Evolutionary conservation across 306 rosid genomes (phyloP).

Genomic region (Malus orientalis): DNA sequence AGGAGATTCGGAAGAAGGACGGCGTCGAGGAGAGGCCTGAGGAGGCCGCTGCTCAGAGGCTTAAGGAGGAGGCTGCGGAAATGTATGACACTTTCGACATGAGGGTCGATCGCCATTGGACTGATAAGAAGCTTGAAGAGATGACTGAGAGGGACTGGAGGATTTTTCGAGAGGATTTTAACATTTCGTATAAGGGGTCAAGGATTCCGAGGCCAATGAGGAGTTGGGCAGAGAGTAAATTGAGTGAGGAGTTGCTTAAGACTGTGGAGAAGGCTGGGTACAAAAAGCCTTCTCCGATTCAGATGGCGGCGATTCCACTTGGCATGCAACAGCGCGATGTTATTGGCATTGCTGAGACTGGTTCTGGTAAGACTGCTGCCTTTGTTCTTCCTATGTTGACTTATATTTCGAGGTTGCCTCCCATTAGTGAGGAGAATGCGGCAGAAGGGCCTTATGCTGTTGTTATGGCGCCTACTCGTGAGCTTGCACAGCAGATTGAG

Average conservation of each 20-base stretch:
- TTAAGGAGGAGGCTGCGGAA: conserved; percentile 79
- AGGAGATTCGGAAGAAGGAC: conserved; percentile 57
- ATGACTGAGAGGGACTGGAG: conserved; percentile 92
- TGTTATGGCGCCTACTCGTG: conserved; percentile 95
- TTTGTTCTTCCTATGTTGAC: conserved; percentile 91
- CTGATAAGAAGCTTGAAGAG: conserved; percentile 81
- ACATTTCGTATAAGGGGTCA: conserved; percentile 79
- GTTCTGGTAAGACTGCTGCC: conserved; percentile 94
- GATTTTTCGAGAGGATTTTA: conserved; percentile 77
- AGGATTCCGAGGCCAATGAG: conserved; percentile 84
- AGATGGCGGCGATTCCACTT: conserved; percentile 90
- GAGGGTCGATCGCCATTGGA: conserved; percentile 93
- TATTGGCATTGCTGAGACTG: conserved; percentile 60
- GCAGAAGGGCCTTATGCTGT: conserved; percentile 94
- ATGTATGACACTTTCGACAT: conserved; percentile 68
- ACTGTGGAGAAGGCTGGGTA: conserved; percentile 84
- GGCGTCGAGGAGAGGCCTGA: conserved; percentile 81
- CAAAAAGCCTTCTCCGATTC: conserved; percentile 87
- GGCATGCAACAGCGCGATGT: conserved; percentile 85
- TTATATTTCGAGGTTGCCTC: conserved; percentile 77
- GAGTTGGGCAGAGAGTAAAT: conserved; percentile 63
- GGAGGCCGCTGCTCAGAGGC: conserved; percentile 77
- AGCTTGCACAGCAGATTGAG: conserved; percentile 91
- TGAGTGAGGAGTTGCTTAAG: conserved; percentile 59
- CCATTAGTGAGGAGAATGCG: conserved; percentile 80